Percentiles rank a stretch among this genome's conserved stretches.
Conservation (phyloP, 352 stramenopile genomes). For the Globisporangium cystogenes region DNA sequence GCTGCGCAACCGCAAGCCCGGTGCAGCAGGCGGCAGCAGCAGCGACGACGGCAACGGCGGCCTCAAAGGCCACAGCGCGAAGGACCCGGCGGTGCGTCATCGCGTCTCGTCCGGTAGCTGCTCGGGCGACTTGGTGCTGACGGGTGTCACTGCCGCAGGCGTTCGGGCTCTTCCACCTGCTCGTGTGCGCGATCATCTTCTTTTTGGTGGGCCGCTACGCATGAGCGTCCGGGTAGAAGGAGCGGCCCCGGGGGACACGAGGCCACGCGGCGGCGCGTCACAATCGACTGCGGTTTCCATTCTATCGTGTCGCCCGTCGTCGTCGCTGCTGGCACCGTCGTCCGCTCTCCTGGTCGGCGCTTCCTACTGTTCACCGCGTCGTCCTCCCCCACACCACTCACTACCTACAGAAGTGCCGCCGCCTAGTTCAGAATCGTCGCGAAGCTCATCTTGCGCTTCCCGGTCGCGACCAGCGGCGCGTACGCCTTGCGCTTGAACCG, state of each 20-base stretch:
- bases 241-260: too few species aligned
- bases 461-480: slow-evolving; percentile 33
- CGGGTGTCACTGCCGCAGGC: slow-evolving; percentile 25
- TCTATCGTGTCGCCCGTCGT: neutral
- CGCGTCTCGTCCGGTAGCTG: neutral
- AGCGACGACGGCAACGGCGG: slow-evolving; percentile 20
- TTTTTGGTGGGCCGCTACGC: slow-evolving; percentile 88
- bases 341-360: neutral
- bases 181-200: slow-evolving; percentile 87
- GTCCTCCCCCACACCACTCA: neutral
- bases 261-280: neutral
- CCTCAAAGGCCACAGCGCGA: slow-evolving; percentile 22
- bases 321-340: too few species aligned
- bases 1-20: slow-evolving; percentile 73
- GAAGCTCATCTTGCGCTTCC: slow-evolving; percentile 88
- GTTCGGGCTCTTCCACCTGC: slow-evolving; percentile 77
- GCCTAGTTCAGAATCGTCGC: slow-evolving; percentile 84
- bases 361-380: neutral
- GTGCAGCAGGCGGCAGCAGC: slow-evolving; percentile 3
- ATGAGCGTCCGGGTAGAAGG: too few species aligned
- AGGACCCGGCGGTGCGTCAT: slow-evolving; percentile 50
- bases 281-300: slow-evolving; percentile 4
- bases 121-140: too few species aligned
- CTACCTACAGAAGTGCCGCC: neutral
- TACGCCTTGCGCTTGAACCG: slow-evolving; percentile 67